Base-by-base conservation (phyloP, 2,329 filamentous ascomycete species). In the Nemania abortiva region DNA sequence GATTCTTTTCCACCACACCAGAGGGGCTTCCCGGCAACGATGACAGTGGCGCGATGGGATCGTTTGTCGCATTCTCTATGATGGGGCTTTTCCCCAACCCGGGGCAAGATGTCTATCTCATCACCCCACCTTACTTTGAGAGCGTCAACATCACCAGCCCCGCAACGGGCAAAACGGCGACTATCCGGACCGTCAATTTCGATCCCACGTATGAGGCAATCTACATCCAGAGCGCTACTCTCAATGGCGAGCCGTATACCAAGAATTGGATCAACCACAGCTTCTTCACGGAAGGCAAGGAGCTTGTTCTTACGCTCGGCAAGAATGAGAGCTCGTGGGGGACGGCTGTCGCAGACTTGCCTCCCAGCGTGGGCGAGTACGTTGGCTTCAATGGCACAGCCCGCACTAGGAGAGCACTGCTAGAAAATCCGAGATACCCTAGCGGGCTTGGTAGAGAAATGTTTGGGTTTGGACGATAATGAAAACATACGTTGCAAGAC, bases 51-150 rank as follows among this genome's bases (percentile, higher is more conserved):
- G 89, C 91, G 0, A 92, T 92, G 90, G 90, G 90, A 20, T 86
- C 86, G 0, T 92, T 92, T 68, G 81, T 89, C 0, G 88, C 88
- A 0, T 85, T 92, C 1, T 82, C 85, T 27, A 92, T 92, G 90
- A 87, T 92, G 82, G 91, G 91, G 0, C 79, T 92, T 6, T 93
- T 90, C 78, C 91, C 91, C 0, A 89, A 91, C 50, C 84, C 89
- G 0, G 90, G 90, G 0, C 90, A 92, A 74, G 82, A 92, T 70
- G 89, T 92, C 0, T 92, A 92, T 72, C 85, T 92, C n/a, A 90
- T 92, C 70, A 91, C 82, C 0, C 87, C 91, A 0, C 91, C 91
- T 0, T 93, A 88, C 74, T 93, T 93, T 72, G 82, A 86, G 69
- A 82, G 84, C 56, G 83, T 92, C 1, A 87, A 84, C 56, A 83